phyloP scores from a whole-genome alignment of 306 rosid genomes.

The Comarum palustre region DNA sequence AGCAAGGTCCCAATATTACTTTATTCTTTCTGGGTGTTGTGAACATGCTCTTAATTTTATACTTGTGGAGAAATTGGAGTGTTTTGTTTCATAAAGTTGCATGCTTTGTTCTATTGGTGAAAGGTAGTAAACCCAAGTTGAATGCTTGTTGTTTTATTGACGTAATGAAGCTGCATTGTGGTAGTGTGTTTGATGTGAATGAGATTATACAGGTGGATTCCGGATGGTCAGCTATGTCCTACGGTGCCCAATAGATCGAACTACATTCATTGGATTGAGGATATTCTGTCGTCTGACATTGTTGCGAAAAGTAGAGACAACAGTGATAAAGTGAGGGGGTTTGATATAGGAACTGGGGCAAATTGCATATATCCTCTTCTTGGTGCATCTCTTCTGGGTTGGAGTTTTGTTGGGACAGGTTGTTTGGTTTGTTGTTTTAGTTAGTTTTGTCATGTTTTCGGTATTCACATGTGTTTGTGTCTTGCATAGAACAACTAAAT shows the following conservation, averaged over 20 bases:
- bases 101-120: neutral
- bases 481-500: neutral
- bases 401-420: conserved; percentile 96
- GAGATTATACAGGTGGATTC: conserved; percentile 74
- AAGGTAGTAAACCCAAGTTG: neutral
- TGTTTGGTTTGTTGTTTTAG: conserved; percentile 10
- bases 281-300: conserved; percentile 65
- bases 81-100: neutral
- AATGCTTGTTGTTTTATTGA: neutral
- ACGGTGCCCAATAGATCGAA: conserved; percentile 90
- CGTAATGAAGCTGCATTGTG: conserved; percentile 2
- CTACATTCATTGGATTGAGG: conserved; percentile 85
- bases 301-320: conserved; percentile 33
- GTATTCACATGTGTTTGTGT: conserved; percentile 12
- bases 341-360: conserved; percentile 94
- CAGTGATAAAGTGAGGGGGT: conserved; percentile 56
- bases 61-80: neutral
- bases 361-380: conserved; percentile 95
- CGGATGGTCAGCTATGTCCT: conserved; percentile 91
- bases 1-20: neutral
- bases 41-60: neutral
- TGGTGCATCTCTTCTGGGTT: conserved; percentile 76
- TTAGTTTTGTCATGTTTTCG: neutral
- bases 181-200: neutral
- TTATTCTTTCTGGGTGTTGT: neutral